Base-by-base conservation (phyloP, 768 basidiomycete genomes). In the Tulasnella sp. region DNA sequence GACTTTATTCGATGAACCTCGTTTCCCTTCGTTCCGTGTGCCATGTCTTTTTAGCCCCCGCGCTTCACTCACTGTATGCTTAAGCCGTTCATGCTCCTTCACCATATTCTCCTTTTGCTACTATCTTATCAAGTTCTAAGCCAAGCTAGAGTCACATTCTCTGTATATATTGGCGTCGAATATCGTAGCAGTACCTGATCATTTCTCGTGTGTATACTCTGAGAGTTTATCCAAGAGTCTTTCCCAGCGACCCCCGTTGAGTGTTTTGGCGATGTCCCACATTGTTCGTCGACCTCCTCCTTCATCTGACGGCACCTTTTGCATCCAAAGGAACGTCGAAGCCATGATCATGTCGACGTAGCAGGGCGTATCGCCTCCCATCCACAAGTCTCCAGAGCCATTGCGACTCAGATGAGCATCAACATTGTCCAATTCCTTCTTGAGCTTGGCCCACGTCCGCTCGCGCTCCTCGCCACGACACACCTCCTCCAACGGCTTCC, bases 361-460 rank as follows among this genome's bases (percentile, higher is more conserved):
- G 15, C 21, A 50, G 12, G 45, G 32, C n/a, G 15, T 50, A 5
- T 15, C 23, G 14, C 32, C 49, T 12, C 36, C 41, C 57, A 58
- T 50, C 21, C 39, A 15, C 27, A 51, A 37, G 35, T 58, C 48
- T 19, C 57, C 48, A n/a, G 12, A 34, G 31, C 36, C 25, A 27
- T 58, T 58, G 9, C 37, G 17, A 21, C 34, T 14, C 14, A 49
- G 35, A 7, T 41, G 21, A 1, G 12, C 37, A 21, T 58, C 57
- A n/a, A 58, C 17, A 2, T 31, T 41, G 15, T 37, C 57, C 21
- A 57, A 46, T 14, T 51, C 45, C 29, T 57, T 48, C 19, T 49
- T 35, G 2, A 49, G 27, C 4, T 55, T 25, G 11, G 27, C 17
- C 31, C 35, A 49, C n/a, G 46, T n/a, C 46, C 0, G 23, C 15